Conservation (phyloP, 805 yeast genomes). For the Candida multigemmis region DNA sequence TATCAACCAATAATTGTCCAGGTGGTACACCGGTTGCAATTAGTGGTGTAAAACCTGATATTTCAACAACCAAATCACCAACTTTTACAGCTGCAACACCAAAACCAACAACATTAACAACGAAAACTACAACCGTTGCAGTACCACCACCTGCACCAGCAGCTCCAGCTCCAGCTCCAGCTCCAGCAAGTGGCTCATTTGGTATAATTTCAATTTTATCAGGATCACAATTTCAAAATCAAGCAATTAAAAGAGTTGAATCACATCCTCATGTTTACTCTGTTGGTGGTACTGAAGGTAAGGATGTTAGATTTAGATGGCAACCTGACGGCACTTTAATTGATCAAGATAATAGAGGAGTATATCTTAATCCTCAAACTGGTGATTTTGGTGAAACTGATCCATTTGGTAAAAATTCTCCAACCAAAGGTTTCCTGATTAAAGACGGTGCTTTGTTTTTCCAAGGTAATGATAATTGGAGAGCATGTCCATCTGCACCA, state of each 20-base stretch:
- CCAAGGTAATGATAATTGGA: constrained; percentile 21
- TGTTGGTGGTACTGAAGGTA: constrained; percentile 19
- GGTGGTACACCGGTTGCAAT: no score
- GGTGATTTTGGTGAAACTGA: constrained; percentile 21
- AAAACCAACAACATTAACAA: no score
- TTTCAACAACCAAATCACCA: no score
- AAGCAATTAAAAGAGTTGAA: constrained; percentile 14
- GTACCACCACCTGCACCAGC: no score
- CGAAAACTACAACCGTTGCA: no score
- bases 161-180: neutral
- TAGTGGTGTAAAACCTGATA: no score
- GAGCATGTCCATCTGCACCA: constrained; percentile 25
- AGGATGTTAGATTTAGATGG: constrained; percentile 11
- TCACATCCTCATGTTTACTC: constrained; percentile 21
- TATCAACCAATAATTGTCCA: no score
- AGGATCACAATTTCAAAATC: constrained; percentile 14
- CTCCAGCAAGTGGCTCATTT: neutral
- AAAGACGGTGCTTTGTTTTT: constrained; percentile 23
- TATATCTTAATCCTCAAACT: constrained; percentile 14
- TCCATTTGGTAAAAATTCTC: constrained; percentile 16
- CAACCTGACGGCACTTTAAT: constrained; percentile 13
- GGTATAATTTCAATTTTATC: neutral
- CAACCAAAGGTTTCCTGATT: constrained; percentile 32
- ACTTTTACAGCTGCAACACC: no score
- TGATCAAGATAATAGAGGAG: constrained; percentile 17